Evolutionary conservation across 1,284 basidiomycete species (phyloP).

Genomic region (Ustilago crameri): DNA sequence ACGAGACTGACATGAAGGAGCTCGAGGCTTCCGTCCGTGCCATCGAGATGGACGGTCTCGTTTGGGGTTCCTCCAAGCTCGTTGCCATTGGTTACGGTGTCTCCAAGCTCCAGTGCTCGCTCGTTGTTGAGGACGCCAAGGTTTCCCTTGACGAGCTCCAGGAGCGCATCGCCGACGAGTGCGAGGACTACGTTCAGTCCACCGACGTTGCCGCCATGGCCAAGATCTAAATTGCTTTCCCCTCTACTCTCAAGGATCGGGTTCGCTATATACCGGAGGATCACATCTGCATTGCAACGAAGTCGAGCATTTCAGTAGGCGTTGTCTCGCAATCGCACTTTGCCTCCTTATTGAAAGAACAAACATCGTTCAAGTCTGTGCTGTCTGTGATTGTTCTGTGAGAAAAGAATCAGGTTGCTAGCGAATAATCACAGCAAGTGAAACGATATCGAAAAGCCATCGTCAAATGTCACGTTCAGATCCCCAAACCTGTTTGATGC

Average conservation of each 20-base stretch:
- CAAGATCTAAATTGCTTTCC: slow-evolving; percentile 60
- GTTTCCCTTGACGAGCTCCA: slow-evolving; percentile 94
- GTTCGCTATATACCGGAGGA: slow-evolving; percentile 36
- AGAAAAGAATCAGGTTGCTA: not conserved
- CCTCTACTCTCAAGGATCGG: slow-evolving; percentile 2
- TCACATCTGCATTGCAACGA: not conserved
- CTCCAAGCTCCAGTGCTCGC: slow-evolving; percentile 89
- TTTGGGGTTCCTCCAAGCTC: slow-evolving; percentile 88
- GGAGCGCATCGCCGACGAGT: slow-evolving; percentile 70
- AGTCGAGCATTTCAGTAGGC: not conserved
- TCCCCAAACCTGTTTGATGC: slow-evolving; percentile 53
- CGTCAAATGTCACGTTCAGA: slow-evolving; percentile 33
- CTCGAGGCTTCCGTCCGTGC: slow-evolving; percentile 86
- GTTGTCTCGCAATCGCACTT: slow-evolving; percentile 12
- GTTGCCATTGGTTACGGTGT: slow-evolving; percentile 95
- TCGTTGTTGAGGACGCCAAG: slow-evolving; percentile 96
- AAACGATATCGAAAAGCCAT: no score
- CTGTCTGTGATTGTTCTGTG: not conserved
- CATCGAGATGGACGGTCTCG: slow-evolving; percentile 88
- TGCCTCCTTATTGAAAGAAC: slow-evolving; percentile 20
- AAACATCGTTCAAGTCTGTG: not conserved
- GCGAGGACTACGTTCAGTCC: slow-evolving; percentile 96
- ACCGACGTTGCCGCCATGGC: slow-evolving; percentile 74
- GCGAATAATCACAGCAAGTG: no score
- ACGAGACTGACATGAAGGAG: slow-evolving; percentile 94